Conservation (phyloP, 352 stramenopile genomes). For the Globisporangium spiculum region DNA sequence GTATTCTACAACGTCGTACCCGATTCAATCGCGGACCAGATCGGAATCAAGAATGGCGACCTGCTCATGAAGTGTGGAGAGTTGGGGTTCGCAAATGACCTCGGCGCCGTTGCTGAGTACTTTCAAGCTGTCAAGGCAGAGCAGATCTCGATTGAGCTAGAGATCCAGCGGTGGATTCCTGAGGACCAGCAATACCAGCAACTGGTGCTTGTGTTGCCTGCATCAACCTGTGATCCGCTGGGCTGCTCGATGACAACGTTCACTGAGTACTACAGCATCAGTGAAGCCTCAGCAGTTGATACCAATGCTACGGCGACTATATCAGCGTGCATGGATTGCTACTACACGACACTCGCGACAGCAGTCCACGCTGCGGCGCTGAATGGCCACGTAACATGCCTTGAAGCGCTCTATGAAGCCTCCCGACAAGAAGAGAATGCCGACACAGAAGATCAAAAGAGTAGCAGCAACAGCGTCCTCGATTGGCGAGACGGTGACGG, state of each 20-base stretch:
- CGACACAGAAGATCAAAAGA: slow-evolving; percentile 7
- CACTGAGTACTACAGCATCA: slow-evolving; percentile 45
- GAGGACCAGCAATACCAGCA: slow-evolving; percentile 42
- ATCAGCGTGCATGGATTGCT: slow-evolving; percentile 52
- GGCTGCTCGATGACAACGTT: slow-evolving; percentile 57
- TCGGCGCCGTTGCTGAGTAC: slow-evolving; percentile 18
- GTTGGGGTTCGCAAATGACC: slow-evolving; percentile 21
- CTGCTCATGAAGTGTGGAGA: slow-evolving; percentile 40
- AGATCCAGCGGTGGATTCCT: slow-evolving; percentile 47
- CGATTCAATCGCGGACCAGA: slow-evolving; percentile 26
- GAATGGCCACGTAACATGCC: slow-evolving; percentile 47
- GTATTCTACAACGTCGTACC: slow-evolving; percentile 42
- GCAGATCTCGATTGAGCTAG: slow-evolving; percentile 25
- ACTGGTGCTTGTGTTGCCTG: slow-evolving; percentile 23
- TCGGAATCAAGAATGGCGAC: slow-evolving; percentile 44
- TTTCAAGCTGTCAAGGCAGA: slow-evolving; percentile 10
- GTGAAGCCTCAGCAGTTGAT: slow-evolving; percentile 2
- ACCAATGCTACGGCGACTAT: not conserved
- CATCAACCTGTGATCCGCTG: slow-evolving; percentile 16
- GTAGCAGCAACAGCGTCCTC: slow-evolving; percentile 25
- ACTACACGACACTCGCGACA: slow-evolving; percentile 48
- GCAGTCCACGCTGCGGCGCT: slow-evolving; percentile 56
- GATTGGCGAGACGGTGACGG: slow-evolving; percentile 64
- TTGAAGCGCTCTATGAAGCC: slow-evolving; percentile 30
- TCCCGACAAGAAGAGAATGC: not conserved